Evolutionary conservation across 768 basidiomycete species (phyloP).

Genomic region (Xerocomus brunneocitrinus): DNA sequence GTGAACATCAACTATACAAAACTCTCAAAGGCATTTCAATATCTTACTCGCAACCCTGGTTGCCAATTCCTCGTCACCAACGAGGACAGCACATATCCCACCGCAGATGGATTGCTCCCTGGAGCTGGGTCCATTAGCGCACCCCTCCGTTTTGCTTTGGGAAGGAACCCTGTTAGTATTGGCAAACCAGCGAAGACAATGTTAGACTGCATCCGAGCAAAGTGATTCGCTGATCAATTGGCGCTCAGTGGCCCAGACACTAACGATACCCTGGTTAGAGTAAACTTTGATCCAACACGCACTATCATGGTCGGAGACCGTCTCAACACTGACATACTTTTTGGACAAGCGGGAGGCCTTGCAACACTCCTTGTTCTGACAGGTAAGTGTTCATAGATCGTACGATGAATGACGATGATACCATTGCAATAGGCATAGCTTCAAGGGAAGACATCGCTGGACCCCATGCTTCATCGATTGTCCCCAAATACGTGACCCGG

Average conservation of each 20-base stretch:
- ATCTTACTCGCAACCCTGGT: slow-evolving; percentile 72
- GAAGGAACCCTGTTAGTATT: slow-evolving; percentile 67
- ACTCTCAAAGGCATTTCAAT: slow-evolving; percentile 86
- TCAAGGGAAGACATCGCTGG: slow-evolving; percentile 68
- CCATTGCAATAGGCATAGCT: slow-evolving; percentile 59
- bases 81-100: slow-evolving; percentile 88
- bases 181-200: slow-evolving; percentile 91
- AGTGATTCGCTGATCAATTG: slow-evolving; percentile 36
- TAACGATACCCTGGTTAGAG: slow-evolving; percentile 41
- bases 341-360: slow-evolving; percentile 83
- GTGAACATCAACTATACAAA: slow-evolving; percentile 89
- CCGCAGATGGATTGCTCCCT: slow-evolving; percentile 65
- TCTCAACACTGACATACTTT: slow-evolving; percentile 92
- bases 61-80: slow-evolving; percentile 90
- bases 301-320: slow-evolving; percentile 97
- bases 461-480: slow-evolving; percentile 60
- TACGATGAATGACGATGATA: not conserved
- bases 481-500: slow-evolving; percentile 77
- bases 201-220: slow-evolving; percentile 87
- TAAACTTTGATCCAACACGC: slow-evolving; percentile 76
- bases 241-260: not conserved
- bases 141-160: slow-evolving; percentile 69
- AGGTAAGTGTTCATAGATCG: slow-evolving; percentile 42
- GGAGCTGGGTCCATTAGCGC: slow-evolving; percentile 85
- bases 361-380: slow-evolving; percentile 88